Base-by-base conservation (phyloP, 1,139 yeast species). In the Saccharomyces hybrid region DNA sequence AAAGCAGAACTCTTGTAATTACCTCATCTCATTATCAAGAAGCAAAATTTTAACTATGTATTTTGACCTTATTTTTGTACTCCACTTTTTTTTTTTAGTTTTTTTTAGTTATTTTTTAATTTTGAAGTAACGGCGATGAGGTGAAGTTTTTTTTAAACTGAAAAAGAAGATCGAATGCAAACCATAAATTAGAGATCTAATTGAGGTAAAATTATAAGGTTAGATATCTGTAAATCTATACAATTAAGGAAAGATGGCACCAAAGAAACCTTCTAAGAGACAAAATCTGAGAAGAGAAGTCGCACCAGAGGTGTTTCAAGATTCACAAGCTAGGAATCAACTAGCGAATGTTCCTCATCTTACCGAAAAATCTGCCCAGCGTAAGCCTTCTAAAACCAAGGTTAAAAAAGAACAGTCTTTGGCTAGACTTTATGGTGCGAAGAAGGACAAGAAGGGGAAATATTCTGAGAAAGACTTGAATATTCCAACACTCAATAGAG, bases 381-480 rank as follows among this genome's bases (percentile, higher is more conserved):
- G 73, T 59, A 78, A 79, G 61, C 77, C 79, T 47, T 73, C 76
- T 27, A 84, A 83, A 60, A 71, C 72, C 11, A 75, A 75, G 47
- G 79, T 82, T 46, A 84, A 84, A 71, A 85, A 85, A 61, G 85
- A 84, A 63, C 84, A 85, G 60, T 80, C 83, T 46, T 76, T 76
- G 59, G 75, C 81, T 51, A 77, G 87, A 66, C 74, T 86, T 53
- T 86, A 86, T 64, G 95, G 95, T 25, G 81, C 83, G 52, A 80
- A 81, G 66, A 84, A 82, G 65, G 44, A 38, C 16, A 81, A 81
- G 47, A 80, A 80, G 61, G 68, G 76, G 50, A 82, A 77, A 52
- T 89, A 85, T 68, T 76, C 82, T 28, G 97, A 90, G 63, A 84
- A 83, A 56, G 95, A 89, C 64, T 76, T 91, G 48, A 81, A 84